Evolutionary conservation across 2,329 filamentous ascomycete species (phyloP).

Genomic region (Didymella lethalis): DNA sequence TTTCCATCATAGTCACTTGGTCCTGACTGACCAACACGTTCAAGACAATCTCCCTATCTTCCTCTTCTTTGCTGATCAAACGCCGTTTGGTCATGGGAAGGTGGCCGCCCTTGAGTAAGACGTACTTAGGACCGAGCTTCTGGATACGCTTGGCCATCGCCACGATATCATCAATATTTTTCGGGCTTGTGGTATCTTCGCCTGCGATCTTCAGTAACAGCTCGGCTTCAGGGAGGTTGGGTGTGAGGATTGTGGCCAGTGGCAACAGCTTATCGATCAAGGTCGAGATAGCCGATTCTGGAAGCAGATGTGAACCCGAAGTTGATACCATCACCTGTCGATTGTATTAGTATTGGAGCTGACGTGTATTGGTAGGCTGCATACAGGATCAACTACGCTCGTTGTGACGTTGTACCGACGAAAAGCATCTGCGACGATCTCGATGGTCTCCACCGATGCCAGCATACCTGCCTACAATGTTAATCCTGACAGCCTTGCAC

Average conservation of each 20-base stretch:
- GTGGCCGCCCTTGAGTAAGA: constrained; percentile 91
- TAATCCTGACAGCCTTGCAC: constrained; percentile 10
- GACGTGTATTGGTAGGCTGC: constrained; percentile 22
- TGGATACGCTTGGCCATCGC: constrained; percentile 71
- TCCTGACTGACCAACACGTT: constrained; percentile 76
- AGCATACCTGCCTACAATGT: constrained; percentile 72
- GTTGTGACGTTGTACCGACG: constrained; percentile 63
- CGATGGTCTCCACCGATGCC: constrained; percentile 73
- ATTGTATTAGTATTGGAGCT: constrained; percentile 1
- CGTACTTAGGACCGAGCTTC: constrained; percentile 75
- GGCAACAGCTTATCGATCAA: constrained; percentile 70
- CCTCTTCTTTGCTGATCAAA: constrained; percentile 63
- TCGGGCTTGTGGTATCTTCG: constrained; percentile 56
- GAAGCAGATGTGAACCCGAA: constrained; percentile 75
- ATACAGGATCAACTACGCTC: constrained; percentile 78
- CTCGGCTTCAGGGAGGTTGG: constrained; percentile 78
- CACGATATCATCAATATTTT: constrained; percentile 71
- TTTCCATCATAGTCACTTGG: constrained; percentile 70
- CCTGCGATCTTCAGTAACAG: constrained; percentile 67
- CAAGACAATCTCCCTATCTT: constrained; percentile 72
- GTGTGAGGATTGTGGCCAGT: constrained; percentile 73
- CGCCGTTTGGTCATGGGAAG: constrained; percentile 74
- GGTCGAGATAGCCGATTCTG: constrained; percentile 67
- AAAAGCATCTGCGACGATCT: constrained; percentile 71
- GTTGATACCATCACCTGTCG: constrained; percentile 85